Evolutionary conservation across 2,329 filamentous ascomycete genomes (phyloP).

Genomic region (Arthroderma sp.): DNA sequence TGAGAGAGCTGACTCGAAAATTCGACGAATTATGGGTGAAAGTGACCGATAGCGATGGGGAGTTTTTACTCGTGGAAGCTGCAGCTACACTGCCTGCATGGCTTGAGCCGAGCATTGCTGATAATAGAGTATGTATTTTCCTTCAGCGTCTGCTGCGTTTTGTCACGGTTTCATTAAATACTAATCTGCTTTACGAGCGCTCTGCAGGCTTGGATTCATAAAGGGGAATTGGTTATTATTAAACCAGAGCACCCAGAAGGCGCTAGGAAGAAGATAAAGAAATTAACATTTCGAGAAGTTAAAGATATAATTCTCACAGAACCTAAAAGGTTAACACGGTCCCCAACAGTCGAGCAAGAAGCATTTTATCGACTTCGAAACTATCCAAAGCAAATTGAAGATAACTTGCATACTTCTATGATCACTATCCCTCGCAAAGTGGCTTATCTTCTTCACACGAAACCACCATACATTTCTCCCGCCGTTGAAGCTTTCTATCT

Average conservation of each 20-base stretch:
- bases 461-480: slow-evolving; percentile 64
- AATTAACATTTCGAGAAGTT: slow-evolving; percentile 53
- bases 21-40: slow-evolving; percentile 68
- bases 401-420: slow-evolving; percentile 62
- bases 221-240: slow-evolving; percentile 62
- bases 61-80: slow-evolving; percentile 89
- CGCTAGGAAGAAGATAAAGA: slow-evolving; percentile 24
- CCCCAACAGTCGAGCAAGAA: slow-evolving; percentile 65
- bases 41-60: slow-evolving; percentile 76
- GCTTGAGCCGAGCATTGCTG: slow-evolving; percentile 82
- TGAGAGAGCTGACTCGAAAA: slow-evolving; percentile 64
- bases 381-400: slow-evolving; percentile 62
- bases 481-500: slow-evolving; percentile 88
- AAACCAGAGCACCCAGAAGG: slow-evolving; percentile 31
- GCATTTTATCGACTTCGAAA: slow-evolving; percentile 79
- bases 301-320: slow-evolving; percentile 45
- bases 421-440: slow-evolving; percentile 68
- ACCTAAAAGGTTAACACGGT: slow-evolving; percentile 52
- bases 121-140: slow-evolving; percentile 47
- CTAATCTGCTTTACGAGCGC: slow-evolving; percentile 1
- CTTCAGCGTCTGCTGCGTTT: not conserved
- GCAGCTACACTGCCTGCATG: slow-evolving; percentile 76
- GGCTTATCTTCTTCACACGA: slow-evolving; percentile 62
- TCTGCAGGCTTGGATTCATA: slow-evolving; percentile 64
- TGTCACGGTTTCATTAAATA: no score